phyloP scores from a whole-genome alignment of 176 grass and related monocot genomes.

The Rhipidocladum racemiflorum region DNA sequence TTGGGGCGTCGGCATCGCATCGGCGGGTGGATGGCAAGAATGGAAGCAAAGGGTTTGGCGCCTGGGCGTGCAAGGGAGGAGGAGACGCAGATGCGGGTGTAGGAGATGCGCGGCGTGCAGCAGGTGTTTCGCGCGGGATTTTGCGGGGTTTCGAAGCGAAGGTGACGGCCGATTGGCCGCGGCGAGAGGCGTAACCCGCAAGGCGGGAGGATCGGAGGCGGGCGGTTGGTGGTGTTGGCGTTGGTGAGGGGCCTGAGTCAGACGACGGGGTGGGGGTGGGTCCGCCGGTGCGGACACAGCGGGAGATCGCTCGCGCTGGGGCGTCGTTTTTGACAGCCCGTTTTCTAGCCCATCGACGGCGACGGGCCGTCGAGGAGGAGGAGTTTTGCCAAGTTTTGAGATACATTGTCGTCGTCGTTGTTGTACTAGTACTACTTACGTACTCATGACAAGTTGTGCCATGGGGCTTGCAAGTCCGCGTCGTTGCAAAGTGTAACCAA shows the following conservation, averaged over 20 bases:
- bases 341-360: not conserved
- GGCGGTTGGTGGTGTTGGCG: slow-evolving; percentile 9
- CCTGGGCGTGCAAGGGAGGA: not conserved
- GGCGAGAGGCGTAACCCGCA: slow-evolving; percentile 35
- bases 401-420: too few species aligned
- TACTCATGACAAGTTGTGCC: too few species aligned
- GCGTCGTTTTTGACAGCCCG: slow-evolving; percentile 33
- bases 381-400: too few species aligned
- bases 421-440: too few species aligned
- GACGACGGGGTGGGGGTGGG: slow-evolving; percentile 18
- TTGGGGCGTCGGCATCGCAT: slow-evolving; percentile 77
- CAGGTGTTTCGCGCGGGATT: slow-evolving; percentile 37
- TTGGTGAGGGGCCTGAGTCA: not conserved
- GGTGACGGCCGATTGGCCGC: slow-evolving; percentile 22
- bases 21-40: slow-evolving; percentile 91
- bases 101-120: slow-evolving; percentile 30
- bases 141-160: slow-evolving; percentile 86
- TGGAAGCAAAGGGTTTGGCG: slow-evolving; percentile 79
- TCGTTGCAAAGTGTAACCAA: too few species aligned
- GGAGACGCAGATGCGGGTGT: not conserved
- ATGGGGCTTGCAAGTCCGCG: too few species aligned
- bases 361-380: not conserved
- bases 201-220: slow-evolving; percentile 26
- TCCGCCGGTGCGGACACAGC: not conserved
- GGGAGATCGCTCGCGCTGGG: slow-evolving; percentile 23